These are phyloP conservation scores for Ogataea corticis DNA, from an alignment of 805 yeast genomes.

Conservation along the genomic window DNA sequence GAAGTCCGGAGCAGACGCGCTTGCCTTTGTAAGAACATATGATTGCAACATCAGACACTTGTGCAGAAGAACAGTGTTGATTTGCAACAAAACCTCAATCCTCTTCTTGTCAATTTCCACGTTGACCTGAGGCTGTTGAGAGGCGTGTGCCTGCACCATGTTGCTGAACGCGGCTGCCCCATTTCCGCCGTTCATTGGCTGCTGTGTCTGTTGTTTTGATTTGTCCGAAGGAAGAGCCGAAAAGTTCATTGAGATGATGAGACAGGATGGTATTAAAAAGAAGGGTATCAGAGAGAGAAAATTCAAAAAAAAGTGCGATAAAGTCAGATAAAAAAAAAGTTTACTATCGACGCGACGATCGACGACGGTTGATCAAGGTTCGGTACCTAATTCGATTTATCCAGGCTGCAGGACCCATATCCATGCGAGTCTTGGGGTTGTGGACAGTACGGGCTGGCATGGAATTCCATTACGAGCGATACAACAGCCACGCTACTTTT, in stretches of 20 bases:
- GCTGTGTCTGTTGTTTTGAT: slow-evolving; percentile 2
- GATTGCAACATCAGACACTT: slow-evolving; percentile 34
- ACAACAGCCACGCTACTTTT: too few species aligned
- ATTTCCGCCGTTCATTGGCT: slow-evolving; percentile 9
- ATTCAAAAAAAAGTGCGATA: not conserved
- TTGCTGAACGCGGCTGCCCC: slow-evolving; percentile 16
- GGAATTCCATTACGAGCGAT: too few species aligned
- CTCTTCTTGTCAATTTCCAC: slow-evolving; percentile 35
- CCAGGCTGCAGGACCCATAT: too few species aligned
- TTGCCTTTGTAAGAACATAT: slow-evolving; percentile 25
- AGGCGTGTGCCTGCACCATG: slow-evolving; percentile 28
- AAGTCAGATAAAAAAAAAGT: too few species aligned
- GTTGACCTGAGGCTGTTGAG: slow-evolving; percentile 31
- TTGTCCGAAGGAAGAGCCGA: slow-evolving; percentile 3
- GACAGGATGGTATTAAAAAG: not conserved
- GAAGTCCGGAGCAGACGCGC: slow-evolving; percentile 23
- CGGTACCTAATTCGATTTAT: not conserved
- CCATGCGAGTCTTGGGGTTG: too few species aligned
- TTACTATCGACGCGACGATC: slow-evolving; percentile 1
- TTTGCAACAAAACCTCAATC: slow-evolving; percentile 36
- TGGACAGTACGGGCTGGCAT: too few species aligned
- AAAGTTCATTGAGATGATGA: slow-evolving; percentile 1
- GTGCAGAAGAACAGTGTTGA: slow-evolving; percentile 35
- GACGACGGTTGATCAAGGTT: not conserved
- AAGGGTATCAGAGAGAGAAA: not conserved